Percentiles rank a stretch among this genome's conserved stretches.
Conservation (phyloP, 805 yeast genomes). For the Millerozyma miso region DNA sequence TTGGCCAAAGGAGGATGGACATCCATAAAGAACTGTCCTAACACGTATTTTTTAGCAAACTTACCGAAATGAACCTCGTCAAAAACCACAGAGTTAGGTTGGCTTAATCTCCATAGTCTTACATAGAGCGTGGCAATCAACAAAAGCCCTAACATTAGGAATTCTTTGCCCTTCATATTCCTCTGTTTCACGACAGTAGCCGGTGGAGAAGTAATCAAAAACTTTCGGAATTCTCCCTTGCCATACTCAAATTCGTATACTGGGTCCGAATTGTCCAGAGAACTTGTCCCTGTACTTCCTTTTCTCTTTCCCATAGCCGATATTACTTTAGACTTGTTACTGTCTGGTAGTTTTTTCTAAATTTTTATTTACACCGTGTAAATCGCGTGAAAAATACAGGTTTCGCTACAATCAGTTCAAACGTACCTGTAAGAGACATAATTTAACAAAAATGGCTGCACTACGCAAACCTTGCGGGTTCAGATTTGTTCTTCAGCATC, state of each 20-base stretch:
- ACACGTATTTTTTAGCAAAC: slow-evolving; percentile 80
- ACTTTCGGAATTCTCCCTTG: slow-evolving; percentile 53
- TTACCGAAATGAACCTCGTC: slow-evolving; percentile 97
- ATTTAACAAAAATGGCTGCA: too few species aligned
- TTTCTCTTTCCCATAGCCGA: slow-evolving; percentile 4
- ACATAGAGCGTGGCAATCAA: slow-evolving; percentile 52
- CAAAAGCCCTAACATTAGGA: slow-evolving; percentile 25
- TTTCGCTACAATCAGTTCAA: neutral
- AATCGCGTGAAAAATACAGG: neutral
- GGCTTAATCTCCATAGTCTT: slow-evolving; percentile 56
- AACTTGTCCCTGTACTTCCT: neutral
- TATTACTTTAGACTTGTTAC: neutral
- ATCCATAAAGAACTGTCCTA: slow-evolving; percentile 64
- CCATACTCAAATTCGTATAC: slow-evolving; percentile 30
- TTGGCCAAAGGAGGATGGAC: slow-evolving; percentile 80
- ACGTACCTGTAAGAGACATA: neutral
- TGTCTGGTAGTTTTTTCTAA: neutral
- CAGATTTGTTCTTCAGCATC: too few species aligned
- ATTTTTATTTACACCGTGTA: neutral
- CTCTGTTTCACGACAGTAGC: slow-evolving; percentile 37
- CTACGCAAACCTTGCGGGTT: too few species aligned
- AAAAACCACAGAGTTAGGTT: slow-evolving; percentile 81
- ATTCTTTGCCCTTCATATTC: slow-evolving; percentile 27
- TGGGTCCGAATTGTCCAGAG: slow-evolving; percentile 34
- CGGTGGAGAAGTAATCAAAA: slow-evolving; percentile 49